phyloP scores from a whole-genome alignment of 345 rosid genomes.

The Populus euphratica region DNA sequence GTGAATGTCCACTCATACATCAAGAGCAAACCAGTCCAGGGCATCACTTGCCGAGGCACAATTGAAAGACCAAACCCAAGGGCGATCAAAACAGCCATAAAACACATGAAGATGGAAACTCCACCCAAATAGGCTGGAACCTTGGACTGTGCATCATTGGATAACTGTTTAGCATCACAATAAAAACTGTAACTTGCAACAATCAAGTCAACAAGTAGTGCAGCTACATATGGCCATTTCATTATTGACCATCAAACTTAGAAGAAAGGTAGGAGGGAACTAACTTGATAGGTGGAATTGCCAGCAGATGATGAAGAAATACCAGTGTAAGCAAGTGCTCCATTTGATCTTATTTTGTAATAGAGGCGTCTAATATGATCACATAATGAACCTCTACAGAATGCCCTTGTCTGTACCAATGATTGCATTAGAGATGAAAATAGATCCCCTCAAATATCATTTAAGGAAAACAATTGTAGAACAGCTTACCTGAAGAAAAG shows the following conservation, averaged over 20 bases:
- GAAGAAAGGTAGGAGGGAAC: constrained; percentile 1
- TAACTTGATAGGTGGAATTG: constrained; percentile 50
- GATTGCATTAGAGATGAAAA: neutral
- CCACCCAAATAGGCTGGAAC: constrained; percentile 68
- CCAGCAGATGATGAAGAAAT: constrained; percentile 51
- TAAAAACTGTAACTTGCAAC: constrained; percentile 9
- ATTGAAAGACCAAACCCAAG: constrained; percentile 55
- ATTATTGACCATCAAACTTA: neutral
- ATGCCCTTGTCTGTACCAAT: constrained; percentile 51
- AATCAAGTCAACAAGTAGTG: neutral
- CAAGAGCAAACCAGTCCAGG: constrained; percentile 86
- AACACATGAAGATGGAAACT: constrained; percentile 53
- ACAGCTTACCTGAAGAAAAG: constrained; percentile 46
- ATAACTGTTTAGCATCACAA: constrained; percentile 39
- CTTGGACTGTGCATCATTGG: constrained; percentile 44
- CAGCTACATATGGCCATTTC: neutral
- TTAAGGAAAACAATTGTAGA: neutral
- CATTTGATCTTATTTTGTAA: constrained; percentile 53
- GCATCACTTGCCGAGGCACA: constrained; percentile 82
- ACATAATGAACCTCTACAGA: constrained; percentile 55
- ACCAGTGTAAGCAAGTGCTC: constrained; percentile 52
- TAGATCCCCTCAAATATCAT: neutral
- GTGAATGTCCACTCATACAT: constrained; percentile 86
- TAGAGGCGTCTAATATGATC: constrained; percentile 62
- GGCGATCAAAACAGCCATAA: constrained; percentile 47